Evolutionary conservation across 345 rosid genomes (phyloP), one percentile per base, ranked within the genome.

Genomic region (Pistacia integerrima): DNA sequence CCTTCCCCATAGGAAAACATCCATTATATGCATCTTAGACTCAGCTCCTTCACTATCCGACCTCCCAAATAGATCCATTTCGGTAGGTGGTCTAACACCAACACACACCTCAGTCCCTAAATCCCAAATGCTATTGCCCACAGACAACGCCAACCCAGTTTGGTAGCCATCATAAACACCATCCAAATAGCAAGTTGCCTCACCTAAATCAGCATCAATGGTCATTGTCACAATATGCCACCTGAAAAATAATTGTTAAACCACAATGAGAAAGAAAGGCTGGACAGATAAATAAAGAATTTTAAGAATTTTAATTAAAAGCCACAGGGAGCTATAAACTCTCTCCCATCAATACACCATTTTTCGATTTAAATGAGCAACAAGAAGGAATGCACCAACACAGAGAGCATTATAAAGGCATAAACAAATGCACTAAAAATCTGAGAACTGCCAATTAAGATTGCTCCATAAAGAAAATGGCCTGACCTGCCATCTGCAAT

Each of bases 211-310:
- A 79, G 97, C 90, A 74, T 97, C 99, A 67, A 97, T 81, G 12
- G 99, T 97, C 90, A 97, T 88, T 13, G 99, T 97, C 82, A 97
- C 98, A 74, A 90, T 85, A 83, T 97, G 99, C 99, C 99, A 97
- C 90, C 99, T 97, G 92, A 17, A 73, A 81, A 68, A 62, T 28
- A 74, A 64, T 73, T 61, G 11, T 30, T 64, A 67, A 77, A 74
- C 65, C 63, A 57, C 64, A 36, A 73, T 67, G 35, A 74, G 74
- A 64, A 9, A 4, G 12, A 35, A 17, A 65, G 33, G 7, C 30
- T 28, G 59, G 52, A 41, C 33, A 28, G 65, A 44, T 8, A 69
- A 16, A 28, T 46, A 62, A 8, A 20, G 61, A 64, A 48, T 66
- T 57, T 63, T 36, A 8, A 20, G 61, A 64, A 48, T 66, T 58